Evolutionary conservation across 1,284 basidiomycete species (phyloP), one percentile per base, ranked within the genome.

Genomic region (Ceratobasidium sp.): DNA sequence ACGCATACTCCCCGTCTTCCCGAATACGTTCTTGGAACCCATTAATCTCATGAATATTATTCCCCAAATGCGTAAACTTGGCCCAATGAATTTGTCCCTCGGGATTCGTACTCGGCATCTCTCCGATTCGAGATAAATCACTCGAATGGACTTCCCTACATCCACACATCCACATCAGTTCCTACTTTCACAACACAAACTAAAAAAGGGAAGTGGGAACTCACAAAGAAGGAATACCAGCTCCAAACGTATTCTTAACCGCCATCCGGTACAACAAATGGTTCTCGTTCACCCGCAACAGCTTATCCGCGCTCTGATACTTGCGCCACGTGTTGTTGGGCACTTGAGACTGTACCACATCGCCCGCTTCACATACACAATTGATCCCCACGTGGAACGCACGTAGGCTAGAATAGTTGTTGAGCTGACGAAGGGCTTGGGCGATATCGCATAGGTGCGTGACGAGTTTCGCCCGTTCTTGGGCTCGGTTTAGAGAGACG

Each of bases 301-400:
- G 87, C 53, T 94, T 89, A 80, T 94, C 93, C 90, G 92, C 94
- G 7, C 93, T 94, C 83, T 90, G 88, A 40, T 94, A 87, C 84
- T 95, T 95, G 79, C 89, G 90, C 61, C 90, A 89, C 76, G 91
- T 89, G 83, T 88, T 92, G 9, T 86, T 81, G 7, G 76, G 40
- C 7, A 76, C 51, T 46, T 69, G 61, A 28, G 72, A 68, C 83
- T 90, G 91, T 84, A 80, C 69, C 94, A 92, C 60, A 88, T 84
- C 79, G 92, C 91, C 88, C 6, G 93, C 91, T 92, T 53, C 90
- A 86, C 81, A 90, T 80, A 75, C 77, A 53, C 49, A 80, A 82
- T 94, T 93, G 84, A 95, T 94, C n/a, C 94, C 94, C 46, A 93
- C 93, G 23, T 95, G 91, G 81, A 95, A 91, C 4, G 94, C 93